Conservation (phyloP, 73 alveolate genomes). For the Paraurostyla sp. region DNA sequence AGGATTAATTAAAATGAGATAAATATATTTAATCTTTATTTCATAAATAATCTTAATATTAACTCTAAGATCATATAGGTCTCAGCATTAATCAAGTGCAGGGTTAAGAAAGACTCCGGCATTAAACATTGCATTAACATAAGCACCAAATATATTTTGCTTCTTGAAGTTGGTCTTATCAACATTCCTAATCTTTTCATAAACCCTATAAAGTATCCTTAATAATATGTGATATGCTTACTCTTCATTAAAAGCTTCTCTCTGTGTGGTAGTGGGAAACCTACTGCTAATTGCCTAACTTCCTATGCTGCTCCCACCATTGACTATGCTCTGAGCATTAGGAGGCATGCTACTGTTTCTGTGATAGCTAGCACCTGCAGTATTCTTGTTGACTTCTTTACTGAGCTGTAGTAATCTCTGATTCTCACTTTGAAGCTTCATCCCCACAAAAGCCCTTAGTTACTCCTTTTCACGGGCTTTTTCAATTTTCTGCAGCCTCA, state of each 20-base stretch:
- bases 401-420: background rate
- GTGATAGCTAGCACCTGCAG: too few species aligned
- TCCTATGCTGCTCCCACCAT: constrained; percentile 14
- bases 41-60: too few species aligned
- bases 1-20: background rate
- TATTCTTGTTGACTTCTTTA: too few species aligned
- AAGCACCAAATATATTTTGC: constrained; percentile 44
- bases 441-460: constrained; percentile 29
- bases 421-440: constrained; percentile 36
- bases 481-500: background rate
- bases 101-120: constrained; percentile 64
- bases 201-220: constrained; percentile 10
- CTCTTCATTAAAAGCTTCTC: constrained; percentile 28
- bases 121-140: constrained; percentile 58
- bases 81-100: constrained; percentile 58
- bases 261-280: constrained; percentile 35
- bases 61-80: background rate
- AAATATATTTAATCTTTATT: too few species aligned
- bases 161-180: constrained; percentile 53
- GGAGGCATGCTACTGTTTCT: too few species aligned
- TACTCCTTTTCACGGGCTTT: background rate
- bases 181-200: background rate
- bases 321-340: too few species aligned
- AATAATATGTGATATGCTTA: background rate
- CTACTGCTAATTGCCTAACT: constrained; percentile 4